Evolutionary conservation across 177 flowering plant species (phyloP).

Genomic region (Vitis hybrid): DNA sequence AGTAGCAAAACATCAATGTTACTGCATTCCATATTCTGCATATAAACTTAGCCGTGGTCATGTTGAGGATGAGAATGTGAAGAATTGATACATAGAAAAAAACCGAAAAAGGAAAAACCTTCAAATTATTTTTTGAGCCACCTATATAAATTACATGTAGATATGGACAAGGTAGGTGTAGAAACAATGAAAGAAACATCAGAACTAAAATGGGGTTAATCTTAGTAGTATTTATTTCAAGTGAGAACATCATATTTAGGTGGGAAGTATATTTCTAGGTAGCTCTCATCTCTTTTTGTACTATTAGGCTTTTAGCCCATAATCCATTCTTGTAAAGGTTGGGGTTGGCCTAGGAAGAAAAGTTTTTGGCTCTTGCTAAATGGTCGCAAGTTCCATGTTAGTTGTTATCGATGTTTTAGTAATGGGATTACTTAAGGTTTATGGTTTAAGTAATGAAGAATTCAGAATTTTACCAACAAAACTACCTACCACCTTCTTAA

Average conservation of each 20-base stretch:
- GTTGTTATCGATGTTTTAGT: slow-evolving; percentile 15
- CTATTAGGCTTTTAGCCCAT: slow-evolving; percentile 12
- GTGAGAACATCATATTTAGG: slow-evolving; percentile 40
- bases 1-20: neutral
- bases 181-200: slow-evolving; percentile 57
- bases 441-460: neutral
- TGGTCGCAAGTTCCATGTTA: slow-evolving; percentile 5
- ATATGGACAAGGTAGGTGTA: slow-evolving; percentile 32
- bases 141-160: neutral
- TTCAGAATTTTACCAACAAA: slow-evolving; percentile 15
- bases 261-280: slow-evolving; percentile 37
- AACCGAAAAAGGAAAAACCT: neutral
- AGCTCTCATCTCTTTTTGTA: slow-evolving; percentile 15
- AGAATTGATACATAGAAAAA: neutral
- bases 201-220: slow-evolving; percentile 35
- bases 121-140: neutral
- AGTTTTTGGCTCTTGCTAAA: neutral
- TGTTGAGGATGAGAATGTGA: too few relatives aligned
- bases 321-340: neutral
- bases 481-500: slow-evolving; percentile 23
- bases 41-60: too few relatives aligned
- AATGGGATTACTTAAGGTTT: slow-evolving; percentile 9
- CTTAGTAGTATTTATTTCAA: neutral
- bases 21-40: neutral
- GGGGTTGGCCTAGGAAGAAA: neutral